A percentile compares a stretch with the other conserved stretches of the same genome.
Evolutionary conservation across 2,329 filamentous ascomycete species (phyloP).

Genomic region (Arthrobotrys sphaeroides): DNA sequence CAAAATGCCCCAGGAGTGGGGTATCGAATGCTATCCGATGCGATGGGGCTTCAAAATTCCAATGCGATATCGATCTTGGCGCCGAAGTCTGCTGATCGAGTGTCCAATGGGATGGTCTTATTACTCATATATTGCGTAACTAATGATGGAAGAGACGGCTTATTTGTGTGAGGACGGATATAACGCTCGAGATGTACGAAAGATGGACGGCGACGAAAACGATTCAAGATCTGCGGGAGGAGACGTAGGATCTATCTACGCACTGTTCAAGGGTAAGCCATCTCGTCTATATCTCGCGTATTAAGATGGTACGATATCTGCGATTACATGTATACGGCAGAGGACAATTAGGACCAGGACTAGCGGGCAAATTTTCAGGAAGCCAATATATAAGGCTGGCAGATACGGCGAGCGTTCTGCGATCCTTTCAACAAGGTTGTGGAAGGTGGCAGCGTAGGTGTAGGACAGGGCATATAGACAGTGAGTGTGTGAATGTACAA

Average conservation of each 20-base stretch:
- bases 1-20: conserved; percentile 13
- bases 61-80: conserved; percentile 9
- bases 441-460: conserved; percentile 2
- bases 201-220: conserved; percentile 30
- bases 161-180: conserved; percentile 13
- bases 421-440: conserved; percentile 14
- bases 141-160: conserved; percentile 6
- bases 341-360: conserved; percentile 3
- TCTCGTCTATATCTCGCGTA: conserved; percentile 21
- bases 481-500: conserved; percentile 29
- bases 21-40: conserved; percentile 2
- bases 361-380: not conserved
- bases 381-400: conserved; percentile 13
- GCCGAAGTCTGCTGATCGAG: not conserved
- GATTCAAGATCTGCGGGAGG: conserved; percentile 18
- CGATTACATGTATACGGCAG: conserved; percentile 2
- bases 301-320: not conserved
- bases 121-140: conserved; percentile 37
- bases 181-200: conserved; percentile 28
- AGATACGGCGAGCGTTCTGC: conserved; percentile 8
- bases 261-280: conserved; percentile 19
- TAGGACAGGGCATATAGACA: conserved; percentile 21
- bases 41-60: not conserved
- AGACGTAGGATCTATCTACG: conserved; percentile 41
- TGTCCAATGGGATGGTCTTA: conserved; percentile 10